phyloP scores from a whole-genome alignment of 208 protist genomes.

The Leishmania gerbilli region DNA sequence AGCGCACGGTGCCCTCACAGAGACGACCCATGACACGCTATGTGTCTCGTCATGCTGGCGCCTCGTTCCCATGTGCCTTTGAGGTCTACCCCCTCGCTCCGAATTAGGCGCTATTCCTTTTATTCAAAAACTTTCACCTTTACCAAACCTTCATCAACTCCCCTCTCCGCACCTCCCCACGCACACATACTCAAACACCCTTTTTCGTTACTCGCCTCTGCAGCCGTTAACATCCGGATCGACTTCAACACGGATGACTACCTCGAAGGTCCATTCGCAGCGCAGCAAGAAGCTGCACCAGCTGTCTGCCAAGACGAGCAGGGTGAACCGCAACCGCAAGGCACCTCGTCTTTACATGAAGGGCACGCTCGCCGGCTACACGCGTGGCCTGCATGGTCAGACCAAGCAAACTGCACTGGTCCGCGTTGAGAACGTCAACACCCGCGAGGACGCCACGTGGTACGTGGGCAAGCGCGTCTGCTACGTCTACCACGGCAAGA shows the following conservation, averaged over 20 bases:
- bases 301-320: conserved; percentile 85
- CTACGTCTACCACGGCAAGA: conserved; percentile 98
- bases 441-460: conserved; percentile 94
- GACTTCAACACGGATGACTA: conserved; percentile 34
- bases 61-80: neutral
- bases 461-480: conserved; percentile 99
- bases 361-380: conserved; percentile 90
- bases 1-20: neutral
- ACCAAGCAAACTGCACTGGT: conserved; percentile 94
- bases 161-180: neutral
- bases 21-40: neutral
- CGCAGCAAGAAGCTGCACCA: conserved; percentile 93
- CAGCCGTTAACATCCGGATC: conserved; percentile 1
- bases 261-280: conserved; percentile 75
- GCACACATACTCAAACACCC: neutral
- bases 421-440: conserved; percentile 97
- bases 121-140: neutral
- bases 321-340: conserved; percentile 86
- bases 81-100: neutral
- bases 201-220: neutral
- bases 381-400: conserved; percentile 92
- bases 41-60: neutral
- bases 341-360: conserved; percentile 93
- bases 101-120: neutral
- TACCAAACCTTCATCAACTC: neutral